Evolutionary conservation across 106 monocot species (phyloP), one percentile per base, ranked within the genome.

Genomic region (Xerophyta viscosa): DNA sequence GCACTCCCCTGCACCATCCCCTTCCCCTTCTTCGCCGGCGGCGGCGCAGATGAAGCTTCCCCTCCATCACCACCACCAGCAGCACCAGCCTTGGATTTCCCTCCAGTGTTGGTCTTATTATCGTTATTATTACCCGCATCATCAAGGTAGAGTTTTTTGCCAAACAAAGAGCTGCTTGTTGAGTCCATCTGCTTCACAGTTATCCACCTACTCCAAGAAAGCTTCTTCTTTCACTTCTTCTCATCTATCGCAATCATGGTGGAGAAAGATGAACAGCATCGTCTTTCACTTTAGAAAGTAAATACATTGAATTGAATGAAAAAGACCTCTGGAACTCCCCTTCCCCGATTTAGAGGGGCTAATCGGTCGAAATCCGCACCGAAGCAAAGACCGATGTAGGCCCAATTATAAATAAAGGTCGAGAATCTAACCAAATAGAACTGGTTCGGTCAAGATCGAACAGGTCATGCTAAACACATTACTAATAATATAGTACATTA

Each of bases 81-180:
- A 24, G 26, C 28, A 28, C 71, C n/a, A n/a, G n/a, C 43, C 43
- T 17, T 44, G 8, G 43, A 44, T 44, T 17, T 44, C 15, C 11
- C 33, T 36, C 33, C 33, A 17, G 33, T 6, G 33, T 5, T 6
- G 33, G 33, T 6, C 7, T 14, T 14, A 14, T 4, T 3, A 44
- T 14, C 56, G 11, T 49, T 57, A 44, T 22, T 24, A 43, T 46
- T 37, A 48, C 48, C 53, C 31, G 41, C 30, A 52, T 58, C 64
- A 49, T 43, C 71, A 22, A 52, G 64, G 56, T 57, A 65, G 57
- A 60, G 52, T 60, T 60, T 71, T 33, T 51, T 49, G 57, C 64
- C 64, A 54, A 70, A 53, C 37, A 50, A 36, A 50, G 57, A 71
- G 49, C 43, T 61, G 61, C 6, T 62, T 25, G 54, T 62, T 25